Evolutionary conservation across 495 filamentous ascomycete species (phyloP), one percentile per base, ranked within the genome.

Genomic region (Podospora pseudocomata): DNA sequence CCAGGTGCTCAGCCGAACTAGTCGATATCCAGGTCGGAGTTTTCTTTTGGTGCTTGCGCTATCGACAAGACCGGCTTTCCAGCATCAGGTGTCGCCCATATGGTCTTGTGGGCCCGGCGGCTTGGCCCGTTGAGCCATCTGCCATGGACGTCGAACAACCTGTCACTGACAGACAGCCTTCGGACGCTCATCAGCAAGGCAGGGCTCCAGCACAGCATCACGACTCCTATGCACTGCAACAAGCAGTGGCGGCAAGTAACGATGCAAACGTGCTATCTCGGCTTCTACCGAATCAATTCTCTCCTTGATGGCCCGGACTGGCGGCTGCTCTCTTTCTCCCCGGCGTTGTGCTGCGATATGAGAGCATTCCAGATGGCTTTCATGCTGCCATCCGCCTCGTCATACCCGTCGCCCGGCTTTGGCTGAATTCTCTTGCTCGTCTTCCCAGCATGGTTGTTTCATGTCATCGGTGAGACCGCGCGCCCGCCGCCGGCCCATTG

Each of bases 261-360:
- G n/a, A 58, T 58, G 19, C 55, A 58, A 58, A 58, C 55, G 18
- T 58, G 55, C 55, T 58, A 58, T 58, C 55, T 75, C 73, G 75
- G 73, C 64, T 69, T 71, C 67, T 70, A 59, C 71, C 75, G 72
- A 75, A 77, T 75, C 73, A 73, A 63, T 56, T 60, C 27, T 64
- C 54, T 39, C 23, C 23, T 23, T 56, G 57, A 5, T 32, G n/a
- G 53, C n/a, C 54, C 66, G 65, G 61, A 69, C 56, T 74, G 68
- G 75, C 70, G 75, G 73, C 73, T 75, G 68, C 68, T 73, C 70
- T 65, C 20, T 65, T 60, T 44, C 56, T 57, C 32, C 19, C 53
- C 65, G 65, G 62, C 44, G 58, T 55, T 58, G 62, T 61, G 19
- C 59, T 61, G 59, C 9, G 28, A 26, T 26, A 61, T 32, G 27